Percentiles rank a stretch among this genome's conserved stretches.
These are phyloP conservation scores for Diaporthe sp. DNA, from an alignment of 2,329 filamentous ascomycete species.

Conservation along the genomic window DNA sequence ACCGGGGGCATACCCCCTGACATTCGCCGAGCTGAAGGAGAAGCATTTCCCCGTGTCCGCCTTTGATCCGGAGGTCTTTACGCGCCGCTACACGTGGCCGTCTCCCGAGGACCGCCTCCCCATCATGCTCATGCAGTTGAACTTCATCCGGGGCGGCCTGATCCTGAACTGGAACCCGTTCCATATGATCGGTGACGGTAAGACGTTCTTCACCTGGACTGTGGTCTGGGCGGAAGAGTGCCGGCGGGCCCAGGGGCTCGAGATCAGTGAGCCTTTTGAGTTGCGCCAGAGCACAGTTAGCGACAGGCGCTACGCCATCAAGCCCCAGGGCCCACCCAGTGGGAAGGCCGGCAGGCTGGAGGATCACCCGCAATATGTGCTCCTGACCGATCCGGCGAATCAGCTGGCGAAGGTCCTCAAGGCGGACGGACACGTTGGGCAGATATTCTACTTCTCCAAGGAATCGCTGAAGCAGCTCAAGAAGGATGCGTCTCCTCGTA, in stretches of 20 bases:
- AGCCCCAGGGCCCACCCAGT: constrained; percentile 41
- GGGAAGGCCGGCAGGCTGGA: constrained; percentile 41
- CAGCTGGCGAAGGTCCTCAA: constrained; percentile 46
- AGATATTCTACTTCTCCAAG: constrained; percentile 46
- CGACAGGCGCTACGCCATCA: constrained; percentile 43
- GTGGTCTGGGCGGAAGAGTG: constrained; percentile 50
- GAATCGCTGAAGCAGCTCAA: constrained; percentile 44
- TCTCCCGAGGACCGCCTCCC: constrained; percentile 37
- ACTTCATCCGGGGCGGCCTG: constrained; percentile 45
- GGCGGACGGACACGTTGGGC: constrained; percentile 44
- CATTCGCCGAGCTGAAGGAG: constrained; percentile 41
- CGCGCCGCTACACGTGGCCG: constrained; percentile 42
- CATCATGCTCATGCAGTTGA: constrained; percentile 40
- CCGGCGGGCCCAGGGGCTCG: constrained; percentile 43
- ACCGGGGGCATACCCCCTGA: constrained; percentile 38
- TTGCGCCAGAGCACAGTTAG: constrained; percentile 43
- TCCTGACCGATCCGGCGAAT: constrained; percentile 43
- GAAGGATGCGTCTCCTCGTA: constrained; percentile 43
- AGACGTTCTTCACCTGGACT: constrained; percentile 45
- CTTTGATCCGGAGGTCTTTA: constrained; percentile 40
- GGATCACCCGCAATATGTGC: constrained; percentile 46
- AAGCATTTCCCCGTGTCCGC: constrained; percentile 41
- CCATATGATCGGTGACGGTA: constrained; percentile 49
- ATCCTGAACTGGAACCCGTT: constrained; percentile 42
- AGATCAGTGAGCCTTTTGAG: constrained; percentile 38